Evolutionary conservation across 805 yeast genomes (phyloP).

Genomic region (Metschnikowia cubensis): DNA sequence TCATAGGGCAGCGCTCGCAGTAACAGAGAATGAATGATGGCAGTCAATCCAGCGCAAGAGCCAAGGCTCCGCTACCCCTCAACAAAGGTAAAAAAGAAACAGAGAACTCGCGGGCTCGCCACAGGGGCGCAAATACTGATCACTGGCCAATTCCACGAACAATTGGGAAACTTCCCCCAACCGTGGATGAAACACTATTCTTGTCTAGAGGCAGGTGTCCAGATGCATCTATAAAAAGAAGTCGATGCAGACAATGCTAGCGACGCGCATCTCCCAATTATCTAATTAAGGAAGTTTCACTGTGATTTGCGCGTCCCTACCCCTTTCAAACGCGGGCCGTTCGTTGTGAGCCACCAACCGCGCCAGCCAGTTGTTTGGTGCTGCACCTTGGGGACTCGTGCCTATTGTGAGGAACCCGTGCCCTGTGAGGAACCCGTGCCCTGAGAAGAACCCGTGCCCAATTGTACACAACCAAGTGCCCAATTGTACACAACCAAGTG

Average conservation of each 20-base stretch:
- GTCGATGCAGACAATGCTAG: neutral
- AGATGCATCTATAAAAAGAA: neutral
- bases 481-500: no score
- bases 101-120: no score
- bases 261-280: neutral
- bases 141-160: no score
- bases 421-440: no score
- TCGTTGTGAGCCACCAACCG: neutral
- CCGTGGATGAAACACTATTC: neutral
- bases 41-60: neutral
- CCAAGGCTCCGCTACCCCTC: no score
- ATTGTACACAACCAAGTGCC: no score
- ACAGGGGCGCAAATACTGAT: no score
- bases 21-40: neutral
- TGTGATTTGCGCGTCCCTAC: neutral
- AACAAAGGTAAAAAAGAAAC: no score
- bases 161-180: no score
- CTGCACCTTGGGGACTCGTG: neutral
- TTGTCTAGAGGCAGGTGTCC: neutral
- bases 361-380: slow-evolving; percentile 4
- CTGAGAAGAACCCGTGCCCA: no score
- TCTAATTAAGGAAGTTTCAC: neutral
- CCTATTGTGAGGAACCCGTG: no score
- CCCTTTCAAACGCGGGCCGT: neutral
- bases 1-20: neutral